Conservation (phyloP, 306 rosid genomes). For the Cucumis hystrix region DNA sequence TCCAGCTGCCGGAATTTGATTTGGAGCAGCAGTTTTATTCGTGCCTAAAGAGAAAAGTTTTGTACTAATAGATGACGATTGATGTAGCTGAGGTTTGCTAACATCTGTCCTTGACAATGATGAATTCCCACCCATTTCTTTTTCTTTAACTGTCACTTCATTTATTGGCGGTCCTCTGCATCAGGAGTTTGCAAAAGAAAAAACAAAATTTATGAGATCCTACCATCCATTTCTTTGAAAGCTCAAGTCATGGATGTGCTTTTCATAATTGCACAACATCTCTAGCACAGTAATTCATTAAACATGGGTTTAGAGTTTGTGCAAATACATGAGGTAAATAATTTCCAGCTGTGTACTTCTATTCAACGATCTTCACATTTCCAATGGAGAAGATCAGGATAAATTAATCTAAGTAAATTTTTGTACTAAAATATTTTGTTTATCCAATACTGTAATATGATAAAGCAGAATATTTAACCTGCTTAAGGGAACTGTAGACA, state of each 20-base stretch:
- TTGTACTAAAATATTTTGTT: not conserved
- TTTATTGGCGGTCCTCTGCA: conserved; percentile 29
- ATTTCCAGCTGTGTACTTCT: not conserved
- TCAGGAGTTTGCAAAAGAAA: conserved; percentile 3
- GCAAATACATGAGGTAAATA: not conserved
- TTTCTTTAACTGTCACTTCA: conserved; percentile 19
- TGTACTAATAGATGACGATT: conserved; percentile 25
- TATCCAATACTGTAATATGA: not conserved
- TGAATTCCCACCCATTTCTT: conserved; percentile 16
- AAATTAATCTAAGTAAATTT: not conserved
- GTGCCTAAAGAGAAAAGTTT: conserved; percentile 22
- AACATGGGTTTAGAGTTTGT: not conserved
- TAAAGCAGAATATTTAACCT: conserved; percentile 29
- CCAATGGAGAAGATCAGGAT: not conserved
- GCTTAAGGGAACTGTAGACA: conserved; percentile 20
- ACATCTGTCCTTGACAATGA: conserved; percentile 23
- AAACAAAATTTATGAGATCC: not conserved
- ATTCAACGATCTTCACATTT: not conserved
- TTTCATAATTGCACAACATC: not conserved
- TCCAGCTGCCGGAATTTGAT: conserved; percentile 19
- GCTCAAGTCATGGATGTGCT: not conserved
- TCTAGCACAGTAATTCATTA: not conserved
- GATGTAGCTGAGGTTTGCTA: conserved; percentile 13
- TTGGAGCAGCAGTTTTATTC: conserved; percentile 19
- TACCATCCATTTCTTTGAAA: not conserved